Evolutionary conservation across 1,139 yeast species (phyloP), one percentile per base, ranked within the genome.

Genomic region (Sugiyamaella castrensis): DNA sequence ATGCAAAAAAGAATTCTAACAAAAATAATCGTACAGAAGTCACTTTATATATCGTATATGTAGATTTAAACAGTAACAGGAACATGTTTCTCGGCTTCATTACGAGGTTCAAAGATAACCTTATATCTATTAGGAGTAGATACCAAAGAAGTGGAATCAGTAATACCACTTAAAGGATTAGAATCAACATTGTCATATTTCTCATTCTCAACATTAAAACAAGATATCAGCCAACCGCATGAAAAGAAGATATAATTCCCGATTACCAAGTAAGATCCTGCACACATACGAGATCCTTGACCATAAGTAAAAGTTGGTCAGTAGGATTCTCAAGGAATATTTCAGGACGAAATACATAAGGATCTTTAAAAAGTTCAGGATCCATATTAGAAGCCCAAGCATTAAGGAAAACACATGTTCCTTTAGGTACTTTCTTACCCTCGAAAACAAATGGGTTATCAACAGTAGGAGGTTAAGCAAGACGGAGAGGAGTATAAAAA

Each of bases 361-460:
- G 86, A 34, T 74, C 60, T 3, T 48, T 43, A 8, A 60, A 84
- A n/a, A 65, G 63, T 2, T 53, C 52, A 0, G 68, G 65, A 59
- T 84, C 91, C 64, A 82, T 86, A 60, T 84, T 83, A 1, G 84
- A 89, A 0, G 84, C 81, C 69, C 74, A 82, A 0, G 85, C 75
- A 59, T 84, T 84, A 84, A 84, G 78, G 46, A 82, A 71, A 37
- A 84, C 57, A 0, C 74, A 70, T 0, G 87, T 78, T 0, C 78
- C 77, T 10, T 65, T 57, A 0, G 89, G 88, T 8, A 84, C 76
- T 0, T 64, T 48, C 0, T 66, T 64, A 16, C 70, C 63, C 6
- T 66, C 65, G 55, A 72, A 74, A 1, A 53, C 31, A 4, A 83
- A 72, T 13, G 70, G 71, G 46, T 71, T 74, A 2, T 84, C 76